phyloP scores from a whole-genome alignment of 164 flowering plant genomes.

The Chimonanthus salicifolius region DNA sequence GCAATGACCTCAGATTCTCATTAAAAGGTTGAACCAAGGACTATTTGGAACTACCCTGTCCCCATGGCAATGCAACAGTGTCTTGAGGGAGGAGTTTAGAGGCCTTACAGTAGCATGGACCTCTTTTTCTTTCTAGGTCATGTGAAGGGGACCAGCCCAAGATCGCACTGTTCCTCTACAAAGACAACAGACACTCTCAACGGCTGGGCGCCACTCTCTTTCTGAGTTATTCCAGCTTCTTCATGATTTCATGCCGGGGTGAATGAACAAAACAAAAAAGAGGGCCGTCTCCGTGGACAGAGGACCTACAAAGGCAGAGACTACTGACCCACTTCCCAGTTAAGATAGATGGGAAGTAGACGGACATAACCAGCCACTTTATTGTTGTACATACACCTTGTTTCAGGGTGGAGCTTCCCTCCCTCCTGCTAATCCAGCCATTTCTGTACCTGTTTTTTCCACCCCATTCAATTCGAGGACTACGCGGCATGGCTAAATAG shows the following conservation, averaged over 20 bases:
- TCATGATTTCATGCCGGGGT: neutral
- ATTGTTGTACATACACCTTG: neutral
- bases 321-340: neutral
- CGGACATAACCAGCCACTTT: neutral
- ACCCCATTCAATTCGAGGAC: neutral
- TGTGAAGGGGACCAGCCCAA: neutral
- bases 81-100: conserved; percentile 1
- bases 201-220: neutral
- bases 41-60: neutral
- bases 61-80: neutral
- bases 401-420: neutral
- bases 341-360: neutral
- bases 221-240: neutral
- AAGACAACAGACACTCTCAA: neutral
- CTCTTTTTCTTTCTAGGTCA: conserved; percentile 3
- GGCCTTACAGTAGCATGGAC: neutral
- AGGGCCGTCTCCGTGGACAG: neutral
- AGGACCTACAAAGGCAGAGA: neutral
- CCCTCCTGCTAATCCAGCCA: neutral
- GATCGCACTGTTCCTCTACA: neutral
- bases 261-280: neutral
- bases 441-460: neutral
- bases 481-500: too few species aligned
- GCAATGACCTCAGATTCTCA: neutral
- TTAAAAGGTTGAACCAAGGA: too few species aligned